These are phyloP conservation scores for Arabis alpina DNA, from an alignment of 345 rosid species.

Conservation along the genomic window DNA sequence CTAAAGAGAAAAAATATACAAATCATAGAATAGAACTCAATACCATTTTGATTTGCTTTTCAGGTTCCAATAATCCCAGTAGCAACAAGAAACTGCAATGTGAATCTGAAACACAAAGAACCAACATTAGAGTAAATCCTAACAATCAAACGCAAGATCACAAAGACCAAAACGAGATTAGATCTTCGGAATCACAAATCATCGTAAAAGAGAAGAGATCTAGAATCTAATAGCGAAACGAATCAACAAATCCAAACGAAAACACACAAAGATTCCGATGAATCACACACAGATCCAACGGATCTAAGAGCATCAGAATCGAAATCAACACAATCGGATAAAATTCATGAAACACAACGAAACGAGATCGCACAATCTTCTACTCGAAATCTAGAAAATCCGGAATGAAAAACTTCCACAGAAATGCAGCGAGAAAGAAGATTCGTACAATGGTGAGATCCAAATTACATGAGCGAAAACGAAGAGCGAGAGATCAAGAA, in stretches of 20 bases:
- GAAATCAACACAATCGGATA: not conserved
- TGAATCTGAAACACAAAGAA: constrained; percentile 36
- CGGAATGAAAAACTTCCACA: constrained; percentile 2
- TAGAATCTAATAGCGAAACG: constrained; percentile 16
- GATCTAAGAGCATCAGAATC: constrained; percentile 34
- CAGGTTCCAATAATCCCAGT: constrained; percentile 25
- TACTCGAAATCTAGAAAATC: constrained; percentile 16
- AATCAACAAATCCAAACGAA: constrained; percentile 23
- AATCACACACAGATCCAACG: constrained; percentile 30
- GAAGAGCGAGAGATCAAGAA: constrained; percentile 17
- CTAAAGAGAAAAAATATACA: not conserved
- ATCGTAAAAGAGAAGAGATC: constrained; percentile 31
- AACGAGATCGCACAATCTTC: constrained; percentile 20
- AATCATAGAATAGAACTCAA: not conserved
- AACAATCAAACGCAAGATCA: constrained; percentile 1
- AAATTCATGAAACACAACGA: constrained; percentile 11
- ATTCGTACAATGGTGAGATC: constrained; percentile 2
- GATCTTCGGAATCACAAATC: constrained; percentile 20
- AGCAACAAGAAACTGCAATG: constrained; percentile 8
- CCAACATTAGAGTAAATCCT: constrained; percentile 6
- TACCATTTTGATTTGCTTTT: constrained; percentile 40
- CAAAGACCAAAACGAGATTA: constrained; percentile 2
- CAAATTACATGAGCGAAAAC: not conserved
- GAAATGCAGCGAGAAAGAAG: constrained; percentile 19
- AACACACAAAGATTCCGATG: not conserved